These are phyloP conservation scores for Clathrus columnatus DNA, from an alignment of 768 basidiomycete species.

Conservation along the genomic window DNA sequence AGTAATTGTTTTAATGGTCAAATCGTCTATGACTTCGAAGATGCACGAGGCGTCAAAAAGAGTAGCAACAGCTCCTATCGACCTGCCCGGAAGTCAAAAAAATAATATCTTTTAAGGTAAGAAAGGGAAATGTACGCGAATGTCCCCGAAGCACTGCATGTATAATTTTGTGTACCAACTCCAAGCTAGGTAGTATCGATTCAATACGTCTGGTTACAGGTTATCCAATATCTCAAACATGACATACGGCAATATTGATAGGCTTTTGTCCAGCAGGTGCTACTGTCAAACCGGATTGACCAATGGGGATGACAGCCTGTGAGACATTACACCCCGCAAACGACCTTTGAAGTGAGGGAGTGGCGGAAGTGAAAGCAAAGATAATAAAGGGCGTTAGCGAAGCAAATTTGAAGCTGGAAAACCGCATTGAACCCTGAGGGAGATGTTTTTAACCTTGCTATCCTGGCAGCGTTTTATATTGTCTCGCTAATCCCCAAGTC, in stretches of 20 bases:
- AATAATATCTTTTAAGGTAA: background rate
- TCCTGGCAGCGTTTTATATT: no score
- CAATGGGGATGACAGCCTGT: constrained; percentile 14
- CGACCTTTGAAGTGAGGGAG: background rate
- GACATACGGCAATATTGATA: constrained; percentile 32
- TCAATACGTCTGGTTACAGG: background rate
- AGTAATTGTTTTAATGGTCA: constrained; percentile 14
- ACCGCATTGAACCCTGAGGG: no score
- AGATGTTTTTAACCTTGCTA: no score
- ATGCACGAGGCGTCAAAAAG: constrained; percentile 27
- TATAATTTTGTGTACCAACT: constrained; percentile 37
- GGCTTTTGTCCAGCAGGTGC: constrained; percentile 18
- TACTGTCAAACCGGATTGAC: constrained; percentile 27
- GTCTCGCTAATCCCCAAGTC: no score
- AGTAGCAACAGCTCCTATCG: constrained; percentile 30
- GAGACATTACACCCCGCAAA: background rate
- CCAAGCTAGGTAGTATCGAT: constrained; percentile 3
- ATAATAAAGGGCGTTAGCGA: background rate
- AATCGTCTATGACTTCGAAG: constrained; percentile 10
- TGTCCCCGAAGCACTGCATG: constrained; percentile 29
- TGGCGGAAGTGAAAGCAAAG: background rate
- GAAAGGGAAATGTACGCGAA: constrained; percentile 31
- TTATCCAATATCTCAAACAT: background rate
- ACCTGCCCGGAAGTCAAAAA: constrained; percentile 22
- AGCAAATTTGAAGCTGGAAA: background rate